Evolutionary conservation across 139 green algal genomes (phyloP).

Genomic region (Tetradesmus obliquus): DNA sequence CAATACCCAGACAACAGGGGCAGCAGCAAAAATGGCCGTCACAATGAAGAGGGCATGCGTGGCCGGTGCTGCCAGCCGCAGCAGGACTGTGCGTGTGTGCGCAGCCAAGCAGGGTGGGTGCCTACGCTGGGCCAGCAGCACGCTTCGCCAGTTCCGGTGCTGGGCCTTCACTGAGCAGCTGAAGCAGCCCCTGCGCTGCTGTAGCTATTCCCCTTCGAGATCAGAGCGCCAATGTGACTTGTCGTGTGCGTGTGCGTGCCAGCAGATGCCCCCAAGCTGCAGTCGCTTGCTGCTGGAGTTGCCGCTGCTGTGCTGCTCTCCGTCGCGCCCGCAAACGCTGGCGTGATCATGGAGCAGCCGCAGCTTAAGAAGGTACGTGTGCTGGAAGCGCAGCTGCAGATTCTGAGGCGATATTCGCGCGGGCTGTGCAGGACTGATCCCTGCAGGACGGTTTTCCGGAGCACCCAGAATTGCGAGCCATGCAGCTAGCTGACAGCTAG

Average conservation of each 20-base stretch:
- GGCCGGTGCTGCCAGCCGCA: slow-evolving; percentile 16
- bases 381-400: background rate
- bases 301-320: slow-evolving; percentile 33
- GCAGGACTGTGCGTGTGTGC: slow-evolving; percentile 32
- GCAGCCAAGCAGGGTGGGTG: slow-evolving; percentile 39
- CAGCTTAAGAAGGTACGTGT: slow-evolving; percentile 47
- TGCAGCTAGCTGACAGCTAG: background rate
- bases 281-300: slow-evolving; percentile 8
- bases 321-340: slow-evolving; percentile 13
- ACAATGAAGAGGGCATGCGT: slow-evolving; percentile 24
- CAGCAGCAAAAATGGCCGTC: slow-evolving; percentile 32
- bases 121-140: no score
- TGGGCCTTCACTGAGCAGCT: background rate
- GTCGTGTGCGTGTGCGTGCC: background rate
- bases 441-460: background rate
- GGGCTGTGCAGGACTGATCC: background rate
- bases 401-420: background rate
- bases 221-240: slow-evolving; percentile 1
- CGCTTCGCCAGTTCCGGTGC: background rate
- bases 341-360: slow-evolving; percentile 48
- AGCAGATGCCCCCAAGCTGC: slow-evolving; percentile 10
- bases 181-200: background rate
- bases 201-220: background rate
- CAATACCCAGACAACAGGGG: background rate
- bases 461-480: background rate